These are phyloP conservation scores for Ganoderma boninense DNA, from an alignment of 1,284 basidiomycete genomes.

Conservation along the genomic window DNA sequence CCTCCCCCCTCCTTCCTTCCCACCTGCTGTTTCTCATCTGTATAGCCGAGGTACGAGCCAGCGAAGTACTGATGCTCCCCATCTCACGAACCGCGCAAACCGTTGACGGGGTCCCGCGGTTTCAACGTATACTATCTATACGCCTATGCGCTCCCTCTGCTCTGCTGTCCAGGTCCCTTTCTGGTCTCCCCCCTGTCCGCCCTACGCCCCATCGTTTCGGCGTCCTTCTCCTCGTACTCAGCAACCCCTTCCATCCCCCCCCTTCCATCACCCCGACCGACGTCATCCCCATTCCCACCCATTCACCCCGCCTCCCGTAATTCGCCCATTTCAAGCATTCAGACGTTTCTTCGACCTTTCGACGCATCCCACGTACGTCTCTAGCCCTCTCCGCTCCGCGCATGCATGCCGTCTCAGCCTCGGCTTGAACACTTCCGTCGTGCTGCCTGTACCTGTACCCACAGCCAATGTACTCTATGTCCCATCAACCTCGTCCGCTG, in stretches of 20 bases:
- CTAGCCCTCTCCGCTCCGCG: constrained; percentile 6
- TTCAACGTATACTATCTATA: constrained; percentile 30
- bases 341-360: constrained; percentile 4
- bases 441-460: constrained; percentile 1
- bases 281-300: constrained; percentile 4
- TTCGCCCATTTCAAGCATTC: constrained; percentile 1
- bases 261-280: too few relatives aligned
- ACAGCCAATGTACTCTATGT: constrained; percentile 8
- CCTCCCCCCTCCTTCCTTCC: background rate
- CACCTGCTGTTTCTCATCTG: constrained; percentile 9
- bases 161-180: constrained; percentile 4
- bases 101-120: constrained; percentile 27
- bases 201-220: background rate
- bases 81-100: constrained; percentile 17
- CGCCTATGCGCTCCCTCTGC: constrained; percentile 28
- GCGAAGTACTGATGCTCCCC: constrained; percentile 6
- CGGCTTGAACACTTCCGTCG: constrained; percentile 7
- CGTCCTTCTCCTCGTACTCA: background rate
- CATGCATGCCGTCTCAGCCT: constrained; percentile 1
- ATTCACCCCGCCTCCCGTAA: constrained; percentile 2
- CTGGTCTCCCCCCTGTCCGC: background rate
- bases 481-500: background rate
- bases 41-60: constrained; percentile 26
- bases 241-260: background rate
- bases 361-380: constrained; percentile 6